Evolutionary conservation across 2,329 filamentous ascomycete genomes (phyloP), one percentile per base, ranked within the genome.

Genomic region (Xylariales sp.): DNA sequence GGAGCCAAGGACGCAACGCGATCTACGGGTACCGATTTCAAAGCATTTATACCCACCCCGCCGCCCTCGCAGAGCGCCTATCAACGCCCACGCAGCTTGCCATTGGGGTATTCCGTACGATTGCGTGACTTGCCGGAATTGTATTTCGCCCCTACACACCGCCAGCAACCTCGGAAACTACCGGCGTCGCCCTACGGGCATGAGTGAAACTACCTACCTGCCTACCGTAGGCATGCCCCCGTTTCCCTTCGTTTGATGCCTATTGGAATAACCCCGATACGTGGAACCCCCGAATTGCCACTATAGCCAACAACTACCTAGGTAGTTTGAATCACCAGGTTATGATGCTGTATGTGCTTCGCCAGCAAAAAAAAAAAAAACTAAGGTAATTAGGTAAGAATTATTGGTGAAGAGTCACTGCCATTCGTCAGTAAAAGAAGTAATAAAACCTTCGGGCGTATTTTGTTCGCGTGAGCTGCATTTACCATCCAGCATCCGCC

Each of bases 91-190:
- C 50, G n/a, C 52, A 57, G 45, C 53, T 16, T 55, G 14, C 28
- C 54, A 59, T 64, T 48, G 46, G 45, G 36, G 57, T 43, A 67
- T 67, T 56, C 49, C 65, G 65, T 28, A 64, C 56, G 39, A 68
- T 68, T 64, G 62, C 65, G 56, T 62, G 62, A 65, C 65, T 32
- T 65, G 23, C 14, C 55, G 32, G 41, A 45, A 18, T 39, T 18
- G 36, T 23, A 62, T 52, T 56, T 57, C 46, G 64, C 58, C 64
- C 4, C 36, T 30, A 2, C 41, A 36, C 63, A 65, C 57, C 56
- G 56, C 62, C 55, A 60, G 30, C 41, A 45, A 28, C 30, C 34
- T 52, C 53, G 53, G 61, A 36, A 64, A 34, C 3, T 9, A 12
- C 28, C 48, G 54, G 62, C 48, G 43, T 59, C 8, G 23, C 10